Percentiles rank a stretch among this genome's conserved stretches.
Conservation (phyloP, 371 early-diverging fungal genomes). For the Actinomortierella wolfii region DNA sequence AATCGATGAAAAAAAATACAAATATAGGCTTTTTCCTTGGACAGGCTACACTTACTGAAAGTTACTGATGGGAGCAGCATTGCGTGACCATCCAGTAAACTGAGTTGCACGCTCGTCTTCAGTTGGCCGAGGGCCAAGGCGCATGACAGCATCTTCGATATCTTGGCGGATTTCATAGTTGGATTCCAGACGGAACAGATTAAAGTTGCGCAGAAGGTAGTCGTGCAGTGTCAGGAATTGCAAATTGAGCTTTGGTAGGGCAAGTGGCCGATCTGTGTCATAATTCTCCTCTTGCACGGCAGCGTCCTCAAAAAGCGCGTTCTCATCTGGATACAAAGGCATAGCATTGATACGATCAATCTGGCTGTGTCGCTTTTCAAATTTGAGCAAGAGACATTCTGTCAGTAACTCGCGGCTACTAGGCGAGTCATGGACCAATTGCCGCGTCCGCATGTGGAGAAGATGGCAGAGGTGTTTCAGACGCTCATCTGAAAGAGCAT, state of each 20-base stretch:
- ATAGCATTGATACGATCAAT: slow-evolving; percentile 69
- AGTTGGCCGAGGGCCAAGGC: slow-evolving; percentile 73
- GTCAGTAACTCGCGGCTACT: slow-evolving; percentile 51
- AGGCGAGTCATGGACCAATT: slow-evolving; percentile 17
- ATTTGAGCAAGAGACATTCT: slow-evolving; percentile 61
- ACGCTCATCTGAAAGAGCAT: slow-evolving; percentile 51
- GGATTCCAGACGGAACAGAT: slow-evolving; percentile 81
- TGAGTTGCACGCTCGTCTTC: slow-evolving; percentile 64
- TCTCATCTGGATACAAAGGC: slow-evolving; percentile 88
- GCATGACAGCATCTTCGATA: slow-evolving; percentile 83
- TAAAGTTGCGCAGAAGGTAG: slow-evolving; percentile 85
- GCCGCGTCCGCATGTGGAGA: slow-evolving; percentile 60
- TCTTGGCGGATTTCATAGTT: slow-evolving; percentile 86
- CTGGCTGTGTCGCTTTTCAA: slow-evolving; percentile 67
- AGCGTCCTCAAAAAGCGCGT: slow-evolving; percentile 57
- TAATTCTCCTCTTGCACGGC: slow-evolving; percentile 65
- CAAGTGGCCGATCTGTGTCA: slow-evolving; percentile 69
- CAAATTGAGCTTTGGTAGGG: slow-evolving; percentile 89
- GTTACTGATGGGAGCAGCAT: slow-evolving; percentile 76
- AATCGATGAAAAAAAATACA: too few species aligned
- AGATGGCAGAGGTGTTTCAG: slow-evolving; percentile 59
- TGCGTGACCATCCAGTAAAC: slow-evolving; percentile 93
- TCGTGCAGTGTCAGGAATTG: slow-evolving; percentile 94
- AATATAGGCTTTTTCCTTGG: too few species aligned
- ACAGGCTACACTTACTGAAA: slow-evolving; percentile 52